A percentile compares a stretch with the other conserved stretches of the same genome.
These are phyloP conservation scores for Liriodendron chinense DNA, from an alignment of 164 flowering plant genomes.

Conservation along the genomic window DNA sequence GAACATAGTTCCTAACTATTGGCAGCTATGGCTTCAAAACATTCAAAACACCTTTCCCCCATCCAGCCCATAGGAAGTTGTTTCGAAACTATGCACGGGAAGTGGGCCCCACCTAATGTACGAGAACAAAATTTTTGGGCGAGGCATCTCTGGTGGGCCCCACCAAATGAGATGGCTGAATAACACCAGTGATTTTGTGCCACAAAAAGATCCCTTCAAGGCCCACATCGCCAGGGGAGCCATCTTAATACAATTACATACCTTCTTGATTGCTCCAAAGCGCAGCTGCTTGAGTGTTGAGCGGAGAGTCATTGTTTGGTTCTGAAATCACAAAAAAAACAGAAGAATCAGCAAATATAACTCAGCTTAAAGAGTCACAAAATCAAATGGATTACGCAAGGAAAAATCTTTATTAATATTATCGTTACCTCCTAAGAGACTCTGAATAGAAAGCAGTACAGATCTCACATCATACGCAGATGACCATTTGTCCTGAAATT, in stretches of 20 bases:
- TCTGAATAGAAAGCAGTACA: slow-evolving; percentile 79
- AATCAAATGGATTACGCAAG: background rate
- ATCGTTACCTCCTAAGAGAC: slow-evolving; percentile 65
- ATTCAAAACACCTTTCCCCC: no score
- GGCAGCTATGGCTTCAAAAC: no score
- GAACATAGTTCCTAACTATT: no score
- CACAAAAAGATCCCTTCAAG: no score
- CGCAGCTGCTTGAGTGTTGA: slow-evolving; percentile 81
- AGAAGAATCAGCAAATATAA: background rate
- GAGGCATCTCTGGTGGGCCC: no score
- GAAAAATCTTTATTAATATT: background rate
- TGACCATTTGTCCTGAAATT: slow-evolving; percentile 85
- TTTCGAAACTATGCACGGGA: no score
- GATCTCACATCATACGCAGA: slow-evolving; percentile 97
- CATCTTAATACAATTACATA: slow-evolving; percentile 10
- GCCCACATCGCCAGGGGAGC: no score
- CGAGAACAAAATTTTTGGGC: no score
- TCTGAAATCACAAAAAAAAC: slow-evolving; percentile 33
- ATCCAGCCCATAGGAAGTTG: no score
- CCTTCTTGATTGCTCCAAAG: slow-evolving; percentile 94
- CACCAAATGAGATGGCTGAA: no score
- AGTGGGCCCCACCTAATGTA: no score
- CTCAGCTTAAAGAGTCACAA: background rate
- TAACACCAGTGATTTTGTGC: no score
- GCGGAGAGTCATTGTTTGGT: slow-evolving; percentile 88